Base-by-base conservation (phyloP, 768 basidiomycete species). In the Baorangia bicolor region DNA sequence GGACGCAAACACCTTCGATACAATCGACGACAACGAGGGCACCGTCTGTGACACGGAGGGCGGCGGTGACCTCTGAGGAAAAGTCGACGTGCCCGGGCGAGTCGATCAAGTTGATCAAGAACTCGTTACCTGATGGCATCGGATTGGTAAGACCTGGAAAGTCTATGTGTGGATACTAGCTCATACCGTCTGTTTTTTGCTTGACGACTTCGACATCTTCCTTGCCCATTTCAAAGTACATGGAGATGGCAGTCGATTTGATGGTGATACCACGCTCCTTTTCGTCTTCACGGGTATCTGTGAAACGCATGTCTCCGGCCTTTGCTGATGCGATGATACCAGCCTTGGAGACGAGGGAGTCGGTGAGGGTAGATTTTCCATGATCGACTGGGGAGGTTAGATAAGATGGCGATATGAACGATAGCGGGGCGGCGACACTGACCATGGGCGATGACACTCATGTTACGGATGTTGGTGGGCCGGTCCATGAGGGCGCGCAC, bases 71-170 rank as follows among this genome's bases (percentile, higher is more conserved):
- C 77, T 99, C 97, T 49, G 97, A 98, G 33, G 97, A 99, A 83
- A 99, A 99, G 75, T 99, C 97, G 75, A 99, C 97, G 85, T 99
- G 97, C 68, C 97, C 97, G 51, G 97, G 97, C 9, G 95, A 98
- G 74, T 99, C 97, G 80, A 99, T 98, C 79, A 99, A 78, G 80
- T 99, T 99, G 83, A 99, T 98, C 83, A 99, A 85, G 84, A 99
- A 99, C 74, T 98, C 93, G 71, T 85, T 81, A 62, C 94, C 94
- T 87, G 56, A 51, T 43, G 42, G 37, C 50, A 47, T 34, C 39
- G 61, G 58, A 35, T 25, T 14, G 8, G 51, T 52, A 27, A 59
- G 48, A 27, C 10, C 23, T 23, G 12, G 8, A 9, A 34, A 43
- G 37, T 54, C 40, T 25, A 55, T 49, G 13, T 25, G 54, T 50